Percentiles rank a stretch among this genome's conserved stretches.
These are phyloP conservation scores for Auricularia auricula-judae DNA, from an alignment of 768 basidiomycete genomes.

Conservation along the genomic window DNA sequence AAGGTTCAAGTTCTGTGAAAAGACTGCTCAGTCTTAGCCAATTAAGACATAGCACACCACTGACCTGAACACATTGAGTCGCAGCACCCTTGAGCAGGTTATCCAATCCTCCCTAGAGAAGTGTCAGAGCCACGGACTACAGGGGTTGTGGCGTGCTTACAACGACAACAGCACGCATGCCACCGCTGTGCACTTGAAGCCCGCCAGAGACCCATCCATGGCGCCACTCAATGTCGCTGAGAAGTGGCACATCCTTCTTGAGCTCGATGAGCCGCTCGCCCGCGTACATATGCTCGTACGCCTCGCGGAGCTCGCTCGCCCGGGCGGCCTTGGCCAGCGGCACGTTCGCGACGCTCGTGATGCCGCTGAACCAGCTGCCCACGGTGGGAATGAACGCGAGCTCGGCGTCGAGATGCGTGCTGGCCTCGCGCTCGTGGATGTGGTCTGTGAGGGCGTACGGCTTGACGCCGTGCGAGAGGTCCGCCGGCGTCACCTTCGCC, in stretches of 20 bases:
- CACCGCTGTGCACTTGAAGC: conserved; percentile 82
- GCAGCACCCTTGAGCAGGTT: conserved; percentile 97
- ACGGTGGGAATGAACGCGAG: conserved; percentile 83
- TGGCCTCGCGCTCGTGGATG: conserved; percentile 96
- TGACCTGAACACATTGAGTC: conserved; percentile 92
- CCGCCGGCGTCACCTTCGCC: conserved; percentile 74
- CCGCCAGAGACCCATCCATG: conserved; percentile 92
- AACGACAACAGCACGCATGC: conserved; percentile 88
- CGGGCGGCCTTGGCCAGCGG: conserved; percentile 58
- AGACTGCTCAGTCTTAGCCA: background rate
- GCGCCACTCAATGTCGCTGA: conserved; percentile 65
- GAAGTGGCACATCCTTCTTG: conserved; percentile 56
- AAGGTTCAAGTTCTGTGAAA: conserved; percentile 71
- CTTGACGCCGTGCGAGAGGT: conserved; percentile 61
- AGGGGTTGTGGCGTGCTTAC: conserved; percentile 32
- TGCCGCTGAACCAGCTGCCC: conserved; percentile 93
- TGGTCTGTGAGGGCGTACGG: conserved; percentile 93
- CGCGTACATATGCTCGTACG: conserved; percentile 71
- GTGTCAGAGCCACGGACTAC: background rate
- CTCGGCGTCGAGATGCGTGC: conserved; percentile 53
- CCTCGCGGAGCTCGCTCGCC: conserved; percentile 57
- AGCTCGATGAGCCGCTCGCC: conserved; percentile 58
- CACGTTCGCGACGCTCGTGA: conserved; percentile 76
- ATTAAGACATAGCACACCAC: conserved; percentile 14
- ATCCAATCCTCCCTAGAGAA: conserved; percentile 74